Base-by-base conservation (phyloP, 805 yeast species). In the Metschnikowia similis region DNA sequence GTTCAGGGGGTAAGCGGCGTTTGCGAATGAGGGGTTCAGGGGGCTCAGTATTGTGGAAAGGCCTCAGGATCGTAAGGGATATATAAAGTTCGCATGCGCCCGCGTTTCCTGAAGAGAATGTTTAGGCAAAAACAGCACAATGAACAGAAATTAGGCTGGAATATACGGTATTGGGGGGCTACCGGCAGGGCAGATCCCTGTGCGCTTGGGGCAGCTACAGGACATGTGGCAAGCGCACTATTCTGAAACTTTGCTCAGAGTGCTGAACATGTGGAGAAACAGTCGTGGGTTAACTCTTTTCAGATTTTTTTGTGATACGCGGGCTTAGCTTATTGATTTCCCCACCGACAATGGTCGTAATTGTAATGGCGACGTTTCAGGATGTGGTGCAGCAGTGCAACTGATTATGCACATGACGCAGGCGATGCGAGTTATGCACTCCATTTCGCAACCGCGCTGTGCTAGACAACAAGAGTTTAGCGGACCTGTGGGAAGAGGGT, bases 141-240 rank as follows among this genome's bases (percentile, higher is more conserved):
- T 32, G 16, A 39, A 14, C 8, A 28, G 8, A 32, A 14, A 13
- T 41, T 32, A 41, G 8, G 30, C 37, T 21, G 36, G 34, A 26
- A 26, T 32, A n/a, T 31, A 32, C 21, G 35, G 37, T 30, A 31
- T 13, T 14, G 36, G 45, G 37, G 10, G 21, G 13, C 21, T 29
- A 32, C 28, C 35, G 45, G 45, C 45, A 41, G 45, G 21, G 36
- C 29, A 41, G 37, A 41, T 41, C 37, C 45, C 37, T 17, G 45
- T 41, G 45, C 45, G 45, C 26, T 32, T 21, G 45, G 45, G 45
- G 45, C 37, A 41, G 37, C 45, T 41, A 41, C 45, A 41, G 45
- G 45, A 41, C 36, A 41, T 41, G 45, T 31, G 35, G 45, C 45
- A 41, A 26, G 35, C 37, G 45, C 45, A 41, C 35, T 32, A 27